phyloP scores from a whole-genome alignment of 495 filamentous ascomycete genomes.

The Immersiella caudata region DNA sequence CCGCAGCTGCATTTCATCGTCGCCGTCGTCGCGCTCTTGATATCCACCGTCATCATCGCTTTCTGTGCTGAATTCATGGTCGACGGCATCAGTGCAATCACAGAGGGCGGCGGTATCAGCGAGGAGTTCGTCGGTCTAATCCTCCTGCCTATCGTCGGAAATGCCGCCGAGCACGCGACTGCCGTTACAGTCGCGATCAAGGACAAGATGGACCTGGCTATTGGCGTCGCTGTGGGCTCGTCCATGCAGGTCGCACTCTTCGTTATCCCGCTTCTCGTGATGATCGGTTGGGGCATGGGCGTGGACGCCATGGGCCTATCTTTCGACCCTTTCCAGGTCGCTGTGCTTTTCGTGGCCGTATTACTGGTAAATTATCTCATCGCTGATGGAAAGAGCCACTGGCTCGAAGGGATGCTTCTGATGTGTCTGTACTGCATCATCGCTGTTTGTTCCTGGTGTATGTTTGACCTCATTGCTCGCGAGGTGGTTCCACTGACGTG shows the following conservation, averaged over 20 bases:
- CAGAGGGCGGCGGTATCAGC: slow-evolving; percentile 57
- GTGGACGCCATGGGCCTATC: slow-evolving; percentile 69
- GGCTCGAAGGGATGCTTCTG: slow-evolving; percentile 76
- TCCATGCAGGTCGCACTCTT: slow-evolving; percentile 87
- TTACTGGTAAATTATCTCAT: slow-evolving; percentile 85
- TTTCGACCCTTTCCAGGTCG: slow-evolving; percentile 83
- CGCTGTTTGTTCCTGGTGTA: slow-evolving; percentile 59
- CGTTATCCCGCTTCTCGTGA: slow-evolving; percentile 74
- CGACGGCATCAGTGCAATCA: slow-evolving; percentile 71
- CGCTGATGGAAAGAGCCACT: slow-evolving; percentile 62
- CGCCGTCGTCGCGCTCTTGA: slow-evolving; percentile 68
- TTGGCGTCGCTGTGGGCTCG: slow-evolving; percentile 81
- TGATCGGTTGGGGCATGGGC: slow-evolving; percentile 81
- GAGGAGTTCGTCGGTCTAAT: slow-evolving; percentile 83
- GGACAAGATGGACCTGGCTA: slow-evolving; percentile 89
- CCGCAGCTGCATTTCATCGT: slow-evolving; percentile 71
- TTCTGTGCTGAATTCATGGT: slow-evolving; percentile 93
- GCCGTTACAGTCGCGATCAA: slow-evolving; percentile 84
- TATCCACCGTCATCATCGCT: slow-evolving; percentile 78
- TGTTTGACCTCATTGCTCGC: slow-evolving; percentile 24
- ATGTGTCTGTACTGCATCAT: slow-evolving; percentile 77
- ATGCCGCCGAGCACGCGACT: slow-evolving; percentile 85
- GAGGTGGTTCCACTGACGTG: neutral
- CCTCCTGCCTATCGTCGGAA: slow-evolving; percentile 85
- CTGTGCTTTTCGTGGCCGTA: slow-evolving; percentile 75